Conservation (phyloP, 1,139 yeast species). For the Hyphopichia khmerensis region DNA sequence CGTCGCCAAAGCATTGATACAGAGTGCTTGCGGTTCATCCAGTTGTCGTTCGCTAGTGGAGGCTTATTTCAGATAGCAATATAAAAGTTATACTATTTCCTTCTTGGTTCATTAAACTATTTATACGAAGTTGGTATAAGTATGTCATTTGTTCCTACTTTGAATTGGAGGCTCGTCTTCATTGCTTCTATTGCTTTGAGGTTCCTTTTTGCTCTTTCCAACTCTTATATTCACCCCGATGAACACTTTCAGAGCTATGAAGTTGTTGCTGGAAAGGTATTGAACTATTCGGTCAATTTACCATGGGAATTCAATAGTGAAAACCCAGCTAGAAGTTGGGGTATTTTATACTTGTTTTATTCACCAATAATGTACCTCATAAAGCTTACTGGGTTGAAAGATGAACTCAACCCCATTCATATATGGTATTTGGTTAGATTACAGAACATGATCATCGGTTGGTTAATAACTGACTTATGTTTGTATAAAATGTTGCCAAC, state of each 20-base stretch:
- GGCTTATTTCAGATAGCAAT: too few species aligned
- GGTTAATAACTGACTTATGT: slow-evolving; percentile 59
- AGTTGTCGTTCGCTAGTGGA: too few species aligned
- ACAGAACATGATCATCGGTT: slow-evolving; percentile 53
- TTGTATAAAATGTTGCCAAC: slow-evolving; percentile 51
- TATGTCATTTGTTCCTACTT: not conserved
- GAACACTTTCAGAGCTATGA: slow-evolving; percentile 93
- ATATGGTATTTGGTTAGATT: slow-evolving; percentile 60
- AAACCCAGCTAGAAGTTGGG: slow-evolving; percentile 70
- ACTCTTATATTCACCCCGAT: slow-evolving; percentile 95
- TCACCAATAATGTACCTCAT: slow-evolving; percentile 58
- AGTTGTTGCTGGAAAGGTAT: slow-evolving; percentile 52
- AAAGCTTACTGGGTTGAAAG: slow-evolving; percentile 14
- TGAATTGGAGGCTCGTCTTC: slow-evolving; percentile 49
- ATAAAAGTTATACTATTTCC: too few species aligned
- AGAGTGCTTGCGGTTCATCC: too few species aligned
- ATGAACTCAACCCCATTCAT: slow-evolving; percentile 38
- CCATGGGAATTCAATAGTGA: slow-evolving; percentile 83
- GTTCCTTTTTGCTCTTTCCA: slow-evolving; percentile 59
- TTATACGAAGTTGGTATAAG: too few species aligned
- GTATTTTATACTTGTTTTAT: slow-evolving; percentile 65
- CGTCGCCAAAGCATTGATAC: too few species aligned
- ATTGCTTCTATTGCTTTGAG: slow-evolving; percentile 46
- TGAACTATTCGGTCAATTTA: slow-evolving; percentile 50
- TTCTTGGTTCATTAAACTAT: too few species aligned